phyloP scores from a whole-genome alignment of 2,329 filamentous ascomycete species.

The Cladosporium velox region DNA sequence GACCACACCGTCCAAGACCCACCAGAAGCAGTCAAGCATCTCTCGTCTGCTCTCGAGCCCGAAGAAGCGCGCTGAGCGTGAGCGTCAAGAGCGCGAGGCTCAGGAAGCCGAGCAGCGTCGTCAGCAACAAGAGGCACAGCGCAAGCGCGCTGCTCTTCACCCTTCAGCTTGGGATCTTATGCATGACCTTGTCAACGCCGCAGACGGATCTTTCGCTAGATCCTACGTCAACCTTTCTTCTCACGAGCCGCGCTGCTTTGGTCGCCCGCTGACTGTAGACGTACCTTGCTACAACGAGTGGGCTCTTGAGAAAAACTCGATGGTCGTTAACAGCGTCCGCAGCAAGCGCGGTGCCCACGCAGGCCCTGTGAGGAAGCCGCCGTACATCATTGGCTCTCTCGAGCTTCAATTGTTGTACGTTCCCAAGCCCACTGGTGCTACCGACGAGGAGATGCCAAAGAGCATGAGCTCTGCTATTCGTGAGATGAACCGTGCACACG shows the following conservation, averaged over 20 bases:
- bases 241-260: slow-evolving; percentile 84
- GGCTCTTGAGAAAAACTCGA: slow-evolving; percentile 78
- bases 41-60: slow-evolving; percentile 91
- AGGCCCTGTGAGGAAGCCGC: slow-evolving; percentile 74
- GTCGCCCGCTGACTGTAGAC: slow-evolving; percentile 82
- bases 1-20: slow-evolving; percentile 62
- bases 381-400: slow-evolving; percentile 95
- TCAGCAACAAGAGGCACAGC: slow-evolving; percentile 43
- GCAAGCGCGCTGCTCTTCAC: slow-evolving; percentile 61
- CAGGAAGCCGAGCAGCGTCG: slow-evolving; percentile 61
- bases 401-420: slow-evolving; percentile 94
- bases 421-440: slow-evolving; percentile 80
- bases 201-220: slow-evolving; percentile 91
- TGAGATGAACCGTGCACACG: slow-evolving; percentile 88
- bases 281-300: slow-evolving; percentile 98
- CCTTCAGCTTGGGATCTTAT: slow-evolving; percentile 83
- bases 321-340: slow-evolving; percentile 82
- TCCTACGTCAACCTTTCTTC: slow-evolving; percentile 93
- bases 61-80: slow-evolving; percentile 94
- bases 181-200: slow-evolving; percentile 76
- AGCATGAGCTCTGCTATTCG: slow-evolving; percentile 97
- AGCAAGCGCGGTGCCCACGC: slow-evolving; percentile 64
- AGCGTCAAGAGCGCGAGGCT: slow-evolving; percentile 79
- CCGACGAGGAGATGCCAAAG: slow-evolving; percentile 97
- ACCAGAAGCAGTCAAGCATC: slow-evolving; percentile 81